Base-by-base conservation (phyloP, 1,139 yeast genomes). In the Saccharomyces hybrid region DNA sequence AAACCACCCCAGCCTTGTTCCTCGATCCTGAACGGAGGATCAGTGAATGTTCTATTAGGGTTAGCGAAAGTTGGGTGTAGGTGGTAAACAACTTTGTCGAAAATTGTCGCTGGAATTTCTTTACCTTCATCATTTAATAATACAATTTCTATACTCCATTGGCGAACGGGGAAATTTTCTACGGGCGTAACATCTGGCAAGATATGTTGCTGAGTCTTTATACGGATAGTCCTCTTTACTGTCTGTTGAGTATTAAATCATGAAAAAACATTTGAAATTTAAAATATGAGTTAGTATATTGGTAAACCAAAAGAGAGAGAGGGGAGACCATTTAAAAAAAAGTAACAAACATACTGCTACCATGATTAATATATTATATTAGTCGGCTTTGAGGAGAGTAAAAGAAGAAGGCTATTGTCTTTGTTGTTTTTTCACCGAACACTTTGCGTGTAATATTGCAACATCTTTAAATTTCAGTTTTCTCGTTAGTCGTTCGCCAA, bases 1-100 rank as follows among this genome's bases (percentile, higher is more conserved):
- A 91, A 91, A 64, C 93, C 99, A 68, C 99, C 99, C 99, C 99
- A 93, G 50, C 99, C 99, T 75, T 89, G 86, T 71, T 93, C 99
- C 68, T 84, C 88, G 54, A 93, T 86, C 67, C 75, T 80, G 74
- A 91, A 93, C 13, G 99, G 99, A 23, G 88, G 82, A 65, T 84
- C 84, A 66, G 88, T 89, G 65, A 89, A 71, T 6, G 86, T 78
- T 73, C 98, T 80, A 60, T 81, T 83, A 9, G 98, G 99, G 70
- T 89, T 89, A 54, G 83, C 82, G 72, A 93, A 93, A 13, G 99
- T 93, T 42, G 98, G 98, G 75, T 93, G 99, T 62, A 93, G 79
- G 64, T 89, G 84, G 71, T 91, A 93, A 19, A 96, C 88, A 53
- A 90, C 98, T 72, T 86, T 88, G 70, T 93, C 98, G 69, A 93